Conservation (phyloP, 2,329 filamentous ascomycete genomes). For the Penicillium thymicola region DNA sequence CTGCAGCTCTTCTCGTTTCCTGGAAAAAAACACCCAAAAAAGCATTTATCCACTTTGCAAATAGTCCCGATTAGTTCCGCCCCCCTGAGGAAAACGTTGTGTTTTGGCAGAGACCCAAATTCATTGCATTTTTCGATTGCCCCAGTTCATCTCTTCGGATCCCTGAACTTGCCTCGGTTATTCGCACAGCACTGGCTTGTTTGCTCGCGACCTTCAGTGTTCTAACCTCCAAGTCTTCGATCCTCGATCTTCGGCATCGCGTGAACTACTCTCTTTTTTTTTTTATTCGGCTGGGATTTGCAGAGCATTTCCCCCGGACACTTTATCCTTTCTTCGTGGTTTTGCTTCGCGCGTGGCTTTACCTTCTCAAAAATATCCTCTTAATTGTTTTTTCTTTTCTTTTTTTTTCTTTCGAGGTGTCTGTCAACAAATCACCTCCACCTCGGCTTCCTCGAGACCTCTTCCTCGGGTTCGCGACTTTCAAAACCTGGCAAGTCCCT, state of each 20-base stretch:
- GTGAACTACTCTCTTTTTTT: slow-evolving; percentile 18
- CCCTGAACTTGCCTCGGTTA: slow-evolving; percentile 1
- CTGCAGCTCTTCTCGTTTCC: slow-evolving; percentile 24
- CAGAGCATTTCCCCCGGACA: slow-evolving; percentile 35
- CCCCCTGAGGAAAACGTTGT: slow-evolving; percentile 25
- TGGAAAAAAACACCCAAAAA: slow-evolving; percentile 25
- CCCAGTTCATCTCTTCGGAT: slow-evolving; percentile 1
- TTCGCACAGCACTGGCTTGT: not conserved
- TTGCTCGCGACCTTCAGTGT: slow-evolving; percentile 15
- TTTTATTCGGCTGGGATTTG: slow-evolving; percentile 31
- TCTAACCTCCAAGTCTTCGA: slow-evolving; percentile 18
- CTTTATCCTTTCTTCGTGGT: slow-evolving; percentile 12
- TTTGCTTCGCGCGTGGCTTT: slow-evolving; percentile 6
- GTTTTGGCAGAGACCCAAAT: slow-evolving; percentile 22
- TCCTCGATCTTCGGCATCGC: slow-evolving; percentile 18
- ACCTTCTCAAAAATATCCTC: slow-evolving; percentile 13
- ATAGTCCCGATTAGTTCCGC: slow-evolving; percentile 24
- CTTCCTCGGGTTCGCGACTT: not conserved
- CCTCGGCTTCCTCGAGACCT: slow-evolving; percentile 6
- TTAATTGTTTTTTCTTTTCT: slow-evolving; percentile 12
- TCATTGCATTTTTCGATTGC: slow-evolving; percentile 5
- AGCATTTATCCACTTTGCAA: slow-evolving; percentile 16
- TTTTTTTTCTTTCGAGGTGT: not conserved
- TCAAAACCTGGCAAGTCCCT: slow-evolving; percentile 12
- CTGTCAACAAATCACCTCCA: slow-evolving; percentile 2